These are phyloP conservation scores for Cucumis hystrix DNA, from an alignment of 306 rosid genomes.

Conservation along the genomic window DNA sequence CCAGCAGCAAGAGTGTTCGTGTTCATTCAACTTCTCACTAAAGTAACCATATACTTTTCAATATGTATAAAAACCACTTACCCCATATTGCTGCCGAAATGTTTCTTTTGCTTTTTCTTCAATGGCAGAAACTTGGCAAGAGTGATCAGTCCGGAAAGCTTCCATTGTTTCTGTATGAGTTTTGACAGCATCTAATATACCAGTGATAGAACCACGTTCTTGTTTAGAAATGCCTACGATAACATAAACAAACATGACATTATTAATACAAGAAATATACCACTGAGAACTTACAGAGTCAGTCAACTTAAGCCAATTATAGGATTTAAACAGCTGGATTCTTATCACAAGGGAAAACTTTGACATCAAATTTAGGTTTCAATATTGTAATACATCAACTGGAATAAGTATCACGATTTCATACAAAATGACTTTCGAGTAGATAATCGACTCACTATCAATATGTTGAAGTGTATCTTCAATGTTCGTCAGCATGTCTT, in stretches of 20 bases:
- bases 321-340: background rate
- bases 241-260: background rate
- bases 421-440: background rate
- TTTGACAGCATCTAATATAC: slow-evolving; percentile 30
- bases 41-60: background rate
- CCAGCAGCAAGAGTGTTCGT: background rate
- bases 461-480: slow-evolving; percentile 40
- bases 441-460: slow-evolving; percentile 27
- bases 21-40: background rate
- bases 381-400: background rate
- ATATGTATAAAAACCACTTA: slow-evolving; percentile 11
- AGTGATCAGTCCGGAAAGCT: slow-evolving; percentile 43
- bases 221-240: slow-evolving; percentile 33
- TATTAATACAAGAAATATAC: background rate
- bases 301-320: background rate
- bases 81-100: slow-evolving; percentile 50
- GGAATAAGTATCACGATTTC: background rate
- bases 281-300: background rate
- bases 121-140: slow-evolving; percentile 44
- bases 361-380: background rate
- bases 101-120: slow-evolving; percentile 48
- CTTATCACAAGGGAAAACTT: background rate
- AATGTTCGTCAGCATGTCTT: slow-evolving; percentile 48
- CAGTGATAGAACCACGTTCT: slow-evolving; percentile 34
- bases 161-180: slow-evolving; percentile 43